These are phyloP conservation scores for Pythium periplocum DNA, from an alignment of 352 stramenopile species.

Conservation along the genomic window DNA sequence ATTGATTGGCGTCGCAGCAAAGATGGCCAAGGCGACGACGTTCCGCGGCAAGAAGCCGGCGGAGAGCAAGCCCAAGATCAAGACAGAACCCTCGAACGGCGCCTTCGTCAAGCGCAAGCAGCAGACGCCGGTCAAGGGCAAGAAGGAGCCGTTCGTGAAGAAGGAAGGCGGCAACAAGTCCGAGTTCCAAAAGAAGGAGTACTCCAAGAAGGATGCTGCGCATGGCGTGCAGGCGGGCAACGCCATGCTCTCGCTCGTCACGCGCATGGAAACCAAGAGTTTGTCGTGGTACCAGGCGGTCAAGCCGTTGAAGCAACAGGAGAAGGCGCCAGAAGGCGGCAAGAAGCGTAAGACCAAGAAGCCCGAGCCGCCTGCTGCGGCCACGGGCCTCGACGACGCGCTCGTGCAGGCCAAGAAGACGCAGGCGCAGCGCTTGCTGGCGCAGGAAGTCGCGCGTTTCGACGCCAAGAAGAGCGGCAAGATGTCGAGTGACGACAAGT, in stretches of 20 bases:
- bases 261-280: constrained; percentile 21
- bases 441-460: constrained; percentile 49
- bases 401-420: constrained; percentile 46
- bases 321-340: constrained; percentile 13
- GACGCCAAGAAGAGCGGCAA: constrained; percentile 61
- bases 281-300: constrained; percentile 21
- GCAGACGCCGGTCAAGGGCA: neutral
- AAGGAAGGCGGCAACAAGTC: constrained; percentile 1
- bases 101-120: constrained; percentile 5
- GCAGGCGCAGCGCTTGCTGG: constrained; percentile 48
- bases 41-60: neutral
- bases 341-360: constrained; percentile 23
- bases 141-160: constrained; percentile 3
- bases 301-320: constrained; percentile 18
- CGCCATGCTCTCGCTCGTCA: constrained; percentile 8
- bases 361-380: constrained; percentile 7
- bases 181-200: neutral
- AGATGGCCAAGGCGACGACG: constrained; percentile 13
- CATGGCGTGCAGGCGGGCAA: constrained; percentile 7
- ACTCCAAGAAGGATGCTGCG: constrained; percentile 3
- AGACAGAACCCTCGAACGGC: constrained; percentile 1
- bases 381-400: constrained; percentile 28
- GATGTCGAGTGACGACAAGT: constrained; percentile 84
- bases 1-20: constrained; percentile 19
- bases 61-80: neutral